Conservation (phyloP, 257 asterid species). For the Rehmannia glutinosa region DNA sequence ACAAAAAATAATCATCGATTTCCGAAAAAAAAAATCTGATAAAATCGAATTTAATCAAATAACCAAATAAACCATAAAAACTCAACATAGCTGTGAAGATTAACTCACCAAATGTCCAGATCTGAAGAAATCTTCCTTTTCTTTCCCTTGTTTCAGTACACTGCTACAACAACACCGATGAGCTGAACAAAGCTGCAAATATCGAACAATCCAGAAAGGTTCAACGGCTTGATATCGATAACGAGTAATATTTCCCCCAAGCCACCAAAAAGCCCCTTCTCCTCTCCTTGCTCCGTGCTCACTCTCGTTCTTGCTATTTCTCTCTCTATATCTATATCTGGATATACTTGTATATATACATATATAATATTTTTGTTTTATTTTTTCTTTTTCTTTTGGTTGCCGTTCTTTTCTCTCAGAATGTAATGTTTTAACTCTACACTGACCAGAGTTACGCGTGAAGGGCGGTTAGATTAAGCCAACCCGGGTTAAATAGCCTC, state of each 20-base stretch:
- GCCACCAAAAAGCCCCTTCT: slow-evolving; percentile 14
- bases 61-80: background rate
- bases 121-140: slow-evolving; percentile 28
- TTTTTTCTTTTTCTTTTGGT: background rate
- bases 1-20: background rate
- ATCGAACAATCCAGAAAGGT: slow-evolving; percentile 20
- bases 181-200: slow-evolving; percentile 18
- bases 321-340: slow-evolving; percentile 7
- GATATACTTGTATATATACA: background rate
- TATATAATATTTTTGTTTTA: background rate
- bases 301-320: background rate
- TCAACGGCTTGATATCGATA: slow-evolving; percentile 23
- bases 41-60: background rate
- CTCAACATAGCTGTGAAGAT: background rate
- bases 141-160: slow-evolving; percentile 4
- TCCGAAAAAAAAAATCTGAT: background rate
- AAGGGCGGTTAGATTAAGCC: slow-evolving; percentile 20
- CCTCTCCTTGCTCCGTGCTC: slow-evolving; percentile 23
- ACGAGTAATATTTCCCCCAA: background rate
- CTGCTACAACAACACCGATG: slow-evolving; percentile 11
- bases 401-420: background rate
- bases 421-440: background rate
- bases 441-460: slow-evolving; percentile 14
- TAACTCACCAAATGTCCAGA: slow-evolving; percentile 63
- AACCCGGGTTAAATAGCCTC: slow-evolving; percentile 23